These are phyloP conservation scores for Anaeramoeba flamelloides DNA, from an alignment of 78 protist species.

Conservation along the genomic window DNA sequence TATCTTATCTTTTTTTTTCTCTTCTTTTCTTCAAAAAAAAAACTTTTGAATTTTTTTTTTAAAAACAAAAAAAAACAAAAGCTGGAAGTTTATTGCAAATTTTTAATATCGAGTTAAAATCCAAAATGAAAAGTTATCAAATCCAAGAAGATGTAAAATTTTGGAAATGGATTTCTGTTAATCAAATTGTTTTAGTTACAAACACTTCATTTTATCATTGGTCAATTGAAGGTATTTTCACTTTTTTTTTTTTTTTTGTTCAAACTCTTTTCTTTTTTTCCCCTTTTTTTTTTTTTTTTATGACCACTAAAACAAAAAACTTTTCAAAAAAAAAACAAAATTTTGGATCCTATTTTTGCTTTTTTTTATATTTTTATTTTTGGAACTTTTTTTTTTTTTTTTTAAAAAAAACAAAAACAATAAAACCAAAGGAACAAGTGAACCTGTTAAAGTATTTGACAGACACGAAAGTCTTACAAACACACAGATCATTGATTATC, in stretches of 20 bases:
- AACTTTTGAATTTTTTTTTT: too few species aligned
- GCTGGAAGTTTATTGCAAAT: conserved; percentile 72
- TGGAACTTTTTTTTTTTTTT: too few species aligned
- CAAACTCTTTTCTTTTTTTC: too few species aligned
- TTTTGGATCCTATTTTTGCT: too few species aligned
- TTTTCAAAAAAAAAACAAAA: too few species aligned
- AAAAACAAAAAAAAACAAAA: too few species aligned
- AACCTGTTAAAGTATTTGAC: conserved; percentile 76
- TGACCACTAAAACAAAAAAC: neutral
- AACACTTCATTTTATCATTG: conserved; percentile 86
- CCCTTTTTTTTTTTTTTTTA: neutral
- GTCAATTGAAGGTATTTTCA: conserved; percentile 55
- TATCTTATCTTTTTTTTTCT: too few species aligned
- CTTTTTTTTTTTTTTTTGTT: too few species aligned
- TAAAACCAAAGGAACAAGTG: conserved; percentile 24
- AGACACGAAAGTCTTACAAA: conserved; percentile 50
- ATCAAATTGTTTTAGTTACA: conserved; percentile 80
- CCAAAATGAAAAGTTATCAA: conserved; percentile 51
- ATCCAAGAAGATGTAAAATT: conserved; percentile 63
- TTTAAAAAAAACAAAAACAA: too few species aligned
- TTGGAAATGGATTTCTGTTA: conserved; percentile 82
- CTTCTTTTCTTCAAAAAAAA: too few species aligned
- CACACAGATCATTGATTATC: conserved; percentile 85
- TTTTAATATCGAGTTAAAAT: conserved; percentile 71
- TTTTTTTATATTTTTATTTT: too few species aligned